Evolutionary conservation across 371 early-diverging fungal genomes (phyloP), one percentile per base, ranked within the genome.

Genomic region (Pancytospora philotis): DNA sequence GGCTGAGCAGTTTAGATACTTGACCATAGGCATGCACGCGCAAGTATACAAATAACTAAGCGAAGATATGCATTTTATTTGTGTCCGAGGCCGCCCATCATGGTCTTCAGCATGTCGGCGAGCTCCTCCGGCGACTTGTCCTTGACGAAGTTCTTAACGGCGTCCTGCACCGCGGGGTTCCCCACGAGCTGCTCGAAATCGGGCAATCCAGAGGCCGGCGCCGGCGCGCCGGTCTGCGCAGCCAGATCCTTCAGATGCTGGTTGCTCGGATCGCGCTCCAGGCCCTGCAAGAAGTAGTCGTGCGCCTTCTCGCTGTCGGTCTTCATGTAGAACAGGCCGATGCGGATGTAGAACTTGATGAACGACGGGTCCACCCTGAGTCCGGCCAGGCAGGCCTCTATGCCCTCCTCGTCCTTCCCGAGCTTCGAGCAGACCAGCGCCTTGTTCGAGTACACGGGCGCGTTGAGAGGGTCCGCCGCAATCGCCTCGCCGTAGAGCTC

Each of bases 391-490:
- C 90, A 89, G 83, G 94, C 96, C 84, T 89, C 90, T 73, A 90
- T 82, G 25, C 92, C 95, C 79, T 93, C 93, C 41, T 89, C 84
- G 37, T 90, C 72, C 22, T 93, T 92, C 86, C 89, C 85, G 66
- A 95, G 81, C 83, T 95, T 95, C 63, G 86, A 86, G 82, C 91
- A 91, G 80, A 90, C 89, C 35, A 90, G 92, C 16, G 95, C 90
- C 76, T 95, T 88, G 86, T 95, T 95, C 28, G 90, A 89, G 78
- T 87, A 84, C 66, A 92, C 85, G 35, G 91, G 87, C 52, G 91
- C 82, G 75, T 93, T 90, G 71, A 88, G 86, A 58, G 84, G 73
- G 77, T 92, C 90, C 70, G 89, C 80, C 68, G 87, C 88, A 79
- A 85, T 89, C n/a, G 95, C 95, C 79, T 86, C 86, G 78, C 84